Conservation (phyloP, 2,329 filamentous ascomycete species). For the Rachicladosporium sp. region DNA sequence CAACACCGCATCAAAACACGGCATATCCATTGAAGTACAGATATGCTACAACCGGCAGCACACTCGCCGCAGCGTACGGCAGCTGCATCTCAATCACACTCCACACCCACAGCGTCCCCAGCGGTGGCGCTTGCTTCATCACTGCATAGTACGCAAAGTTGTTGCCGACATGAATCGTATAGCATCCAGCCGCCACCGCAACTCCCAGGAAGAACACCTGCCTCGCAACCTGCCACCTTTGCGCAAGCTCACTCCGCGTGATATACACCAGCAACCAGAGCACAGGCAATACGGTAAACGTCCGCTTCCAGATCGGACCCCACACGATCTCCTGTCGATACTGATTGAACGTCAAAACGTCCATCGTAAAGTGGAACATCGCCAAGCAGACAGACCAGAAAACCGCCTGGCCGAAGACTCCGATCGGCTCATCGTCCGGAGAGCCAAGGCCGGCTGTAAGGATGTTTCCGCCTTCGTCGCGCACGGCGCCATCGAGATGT, state of each 20-base stretch:
- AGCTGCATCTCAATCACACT: slow-evolving; percentile 63
- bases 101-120: slow-evolving; percentile 91
- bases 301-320: slow-evolving; percentile 41
- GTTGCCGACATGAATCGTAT: slow-evolving; percentile 73
- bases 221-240: slow-evolving; percentile 31
- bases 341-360: slow-evolving; percentile 67
- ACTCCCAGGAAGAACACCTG: slow-evolving; percentile 50
- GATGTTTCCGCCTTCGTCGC: slow-evolving; percentile 24
- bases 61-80: slow-evolving; percentile 3
- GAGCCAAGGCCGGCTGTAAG: slow-evolving; percentile 21
- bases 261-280: slow-evolving; percentile 34
- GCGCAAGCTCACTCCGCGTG: slow-evolving; percentile 28
- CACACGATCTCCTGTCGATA: slow-evolving; percentile 58
- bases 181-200: slow-evolving; percentile 56
- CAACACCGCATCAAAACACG: not conserved
- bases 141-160: slow-evolving; percentile 68
- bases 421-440: slow-evolving; percentile 30
- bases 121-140: slow-evolving; percentile 81
- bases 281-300: slow-evolving; percentile 33
- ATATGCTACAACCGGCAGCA: slow-evolving; percentile 1
- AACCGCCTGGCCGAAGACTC: slow-evolving; percentile 35
- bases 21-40: slow-evolving; percentile 5
- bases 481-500: slow-evolving; percentile 18
- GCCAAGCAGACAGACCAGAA: slow-evolving; percentile 46
- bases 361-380: slow-evolving; percentile 65